Evolutionary conservation across 768 basidiomycete species (phyloP).

Genomic region (Xerocomellus intermedius): DNA sequence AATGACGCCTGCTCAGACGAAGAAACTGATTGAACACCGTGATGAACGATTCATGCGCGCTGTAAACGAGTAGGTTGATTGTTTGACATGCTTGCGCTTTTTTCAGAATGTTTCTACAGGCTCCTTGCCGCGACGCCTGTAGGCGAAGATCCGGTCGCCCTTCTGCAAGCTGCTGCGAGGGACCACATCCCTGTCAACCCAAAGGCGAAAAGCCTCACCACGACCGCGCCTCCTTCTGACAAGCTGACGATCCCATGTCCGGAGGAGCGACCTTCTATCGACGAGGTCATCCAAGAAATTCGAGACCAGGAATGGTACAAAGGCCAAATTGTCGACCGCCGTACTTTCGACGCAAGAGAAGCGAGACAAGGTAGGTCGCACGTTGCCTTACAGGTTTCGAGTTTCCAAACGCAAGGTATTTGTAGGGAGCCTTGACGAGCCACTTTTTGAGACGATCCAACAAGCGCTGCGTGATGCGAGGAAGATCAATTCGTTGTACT

Average conservation of each 20-base stretch:
- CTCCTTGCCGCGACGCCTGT: constrained; percentile 52
- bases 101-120: constrained; percentile 34
- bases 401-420: not conserved
- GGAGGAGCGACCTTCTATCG: constrained; percentile 55
- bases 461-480: constrained; percentile 57
- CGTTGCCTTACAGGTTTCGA: not conserved
- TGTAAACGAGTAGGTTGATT: constrained; percentile 57
- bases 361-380: constrained; percentile 47
- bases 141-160: constrained; percentile 56
- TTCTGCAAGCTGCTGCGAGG: constrained; percentile 65
- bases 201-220: constrained; percentile 5
- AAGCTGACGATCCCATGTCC: constrained; percentile 37
- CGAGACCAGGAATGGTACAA: constrained; percentile 61
- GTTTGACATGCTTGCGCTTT: not conserved
- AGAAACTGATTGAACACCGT: constrained; percentile 69
- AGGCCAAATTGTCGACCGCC: constrained; percentile 62
- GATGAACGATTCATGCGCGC: constrained; percentile 64
- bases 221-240: constrained; percentile 1
- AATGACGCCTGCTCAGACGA: constrained; percentile 55
- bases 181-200: constrained; percentile 74
- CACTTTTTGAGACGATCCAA: constrained; percentile 55
- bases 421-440: constrained; percentile 48
- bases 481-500: constrained; percentile 63
- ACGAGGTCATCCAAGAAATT: constrained; percentile 57
- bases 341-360: constrained; percentile 51